Conservation (phyloP, 495 filamentous ascomycete genomes). For the Hypoxylon trugodes region DNA sequence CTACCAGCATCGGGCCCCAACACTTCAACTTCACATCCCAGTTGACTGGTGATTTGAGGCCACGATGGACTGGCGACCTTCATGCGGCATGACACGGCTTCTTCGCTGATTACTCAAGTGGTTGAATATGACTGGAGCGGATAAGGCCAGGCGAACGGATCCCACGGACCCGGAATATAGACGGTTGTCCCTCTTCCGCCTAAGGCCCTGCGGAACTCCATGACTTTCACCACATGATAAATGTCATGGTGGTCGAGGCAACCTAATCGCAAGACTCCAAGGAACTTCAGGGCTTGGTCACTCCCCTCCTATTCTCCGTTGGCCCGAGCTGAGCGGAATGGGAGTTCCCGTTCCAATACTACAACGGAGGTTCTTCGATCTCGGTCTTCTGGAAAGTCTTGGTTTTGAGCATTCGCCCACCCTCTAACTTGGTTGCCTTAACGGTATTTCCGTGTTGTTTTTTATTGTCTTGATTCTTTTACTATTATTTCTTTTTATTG, state of each 20-base stretch:
- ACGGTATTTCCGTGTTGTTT: background rate
- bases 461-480: background rate
- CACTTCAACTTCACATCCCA: no score
- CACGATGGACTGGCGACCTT: no score
- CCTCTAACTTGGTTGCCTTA: background rate
- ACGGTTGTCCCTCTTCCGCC: background rate
- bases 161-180: background rate
- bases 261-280: background rate
- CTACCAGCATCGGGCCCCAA: no score
- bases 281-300: background rate
- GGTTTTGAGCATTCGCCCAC: background rate
- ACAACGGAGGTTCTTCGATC: background rate
- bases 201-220: background rate
- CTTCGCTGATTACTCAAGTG: no score
- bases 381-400: background rate
- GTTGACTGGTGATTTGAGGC: no score
- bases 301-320: background rate
- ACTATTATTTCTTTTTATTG: no score
- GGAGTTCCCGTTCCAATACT: no score
- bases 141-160: no score
- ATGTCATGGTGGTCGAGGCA: background rate
- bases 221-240: background rate
- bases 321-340: background rate
- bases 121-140: no score
- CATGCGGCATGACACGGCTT: no score